A percentile compares a stretch with the other conserved stretches of the same genome.
Conservation (phyloP, 345 rosid genomes). For the Sisymbrium irio region DNA sequence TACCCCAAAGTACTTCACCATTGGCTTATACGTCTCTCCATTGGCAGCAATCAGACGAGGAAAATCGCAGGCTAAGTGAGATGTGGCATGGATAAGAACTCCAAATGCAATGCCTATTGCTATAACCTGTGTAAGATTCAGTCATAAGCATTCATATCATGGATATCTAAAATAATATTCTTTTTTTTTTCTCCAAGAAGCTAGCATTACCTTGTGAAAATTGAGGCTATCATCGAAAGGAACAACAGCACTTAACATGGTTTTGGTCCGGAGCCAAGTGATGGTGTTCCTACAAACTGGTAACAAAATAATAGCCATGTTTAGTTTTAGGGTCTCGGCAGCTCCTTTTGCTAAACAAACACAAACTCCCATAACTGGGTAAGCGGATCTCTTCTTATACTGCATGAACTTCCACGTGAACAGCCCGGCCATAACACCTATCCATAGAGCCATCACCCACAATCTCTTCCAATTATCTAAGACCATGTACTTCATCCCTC, state of each 20-base stretch:
- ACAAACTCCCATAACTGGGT: slow-evolving; percentile 58
- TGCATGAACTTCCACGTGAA: slow-evolving; percentile 61
- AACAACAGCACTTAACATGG: slow-evolving; percentile 52
- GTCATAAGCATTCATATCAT: neutral
- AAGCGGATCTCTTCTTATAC: slow-evolving; percentile 50
- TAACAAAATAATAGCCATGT: slow-evolving; percentile 71
- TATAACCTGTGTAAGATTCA: slow-evolving; percentile 48
- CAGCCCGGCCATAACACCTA: slow-evolving; percentile 54
- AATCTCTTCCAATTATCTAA: slow-evolving; percentile 76
- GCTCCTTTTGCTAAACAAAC: slow-evolving; percentile 80
- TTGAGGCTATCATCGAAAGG: slow-evolving; percentile 84
- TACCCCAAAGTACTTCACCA: slow-evolving; percentile 55
- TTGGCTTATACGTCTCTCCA: slow-evolving; percentile 47
- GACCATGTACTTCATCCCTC: slow-evolving; percentile 47
- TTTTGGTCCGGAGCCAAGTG: slow-evolving; percentile 78
- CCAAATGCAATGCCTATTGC: slow-evolving; percentile 63
- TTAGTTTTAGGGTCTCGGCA: slow-evolving; percentile 73
- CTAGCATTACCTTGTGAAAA: slow-evolving; percentile 66
- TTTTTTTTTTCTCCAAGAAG: neutral
- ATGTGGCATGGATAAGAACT: slow-evolving; percentile 55
- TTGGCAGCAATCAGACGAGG: slow-evolving; percentile 61
- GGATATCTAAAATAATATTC: neutral
- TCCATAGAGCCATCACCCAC: slow-evolving; percentile 72
- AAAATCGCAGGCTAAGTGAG: slow-evolving; percentile 70
- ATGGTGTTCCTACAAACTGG: slow-evolving; percentile 78